A percentile compares a stretch with the other conserved stretches of the same genome.
Evolutionary conservation across 2,329 filamentous ascomycete genomes (phyloP).

Genomic region (Domatiomyces catenatus): DNA sequence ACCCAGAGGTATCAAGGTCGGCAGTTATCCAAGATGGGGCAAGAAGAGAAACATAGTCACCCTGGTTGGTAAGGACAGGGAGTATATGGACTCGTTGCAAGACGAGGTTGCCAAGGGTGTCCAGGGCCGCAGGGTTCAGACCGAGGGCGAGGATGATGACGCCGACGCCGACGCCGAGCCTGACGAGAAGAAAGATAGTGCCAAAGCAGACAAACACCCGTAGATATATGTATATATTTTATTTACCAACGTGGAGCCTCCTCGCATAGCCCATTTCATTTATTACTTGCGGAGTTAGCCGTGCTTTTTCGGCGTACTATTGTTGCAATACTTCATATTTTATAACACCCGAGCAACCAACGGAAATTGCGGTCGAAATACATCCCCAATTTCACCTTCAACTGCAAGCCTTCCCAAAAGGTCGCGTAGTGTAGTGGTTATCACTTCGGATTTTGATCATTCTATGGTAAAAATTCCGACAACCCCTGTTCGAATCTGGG

Average conservation of each 20-base stretch:
- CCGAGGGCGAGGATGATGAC: slow-evolving; percentile 58
- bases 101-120: slow-evolving; percentile 63
- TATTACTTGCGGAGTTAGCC: no score
- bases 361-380: background rate
- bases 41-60: slow-evolving; percentile 81
- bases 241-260: no score
- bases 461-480: slow-evolving; percentile 4
- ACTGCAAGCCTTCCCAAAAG: background rate
- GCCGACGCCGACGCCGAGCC: slow-evolving; percentile 21
- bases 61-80: slow-evolving; percentile 60
- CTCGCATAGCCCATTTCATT: no score
- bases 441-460: slow-evolving; percentile 18
- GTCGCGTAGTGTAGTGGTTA: slow-evolving; percentile 19
- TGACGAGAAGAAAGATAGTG: slow-evolving; percentile 7
- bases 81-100: slow-evolving; percentile 63
- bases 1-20: slow-evolving; percentile 71
- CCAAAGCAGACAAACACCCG: slow-evolving; percentile 12
- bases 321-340: background rate
- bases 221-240: background rate
- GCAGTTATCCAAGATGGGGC: slow-evolving; percentile 87
- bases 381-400: background rate
- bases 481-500: slow-evolving; percentile 13
- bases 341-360: background rate
- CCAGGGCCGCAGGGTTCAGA: slow-evolving; percentile 51
- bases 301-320: no score